Evolutionary conservation across 208 protist species (phyloP).

Genomic region (Trypanosoma cruzi): DNA sequence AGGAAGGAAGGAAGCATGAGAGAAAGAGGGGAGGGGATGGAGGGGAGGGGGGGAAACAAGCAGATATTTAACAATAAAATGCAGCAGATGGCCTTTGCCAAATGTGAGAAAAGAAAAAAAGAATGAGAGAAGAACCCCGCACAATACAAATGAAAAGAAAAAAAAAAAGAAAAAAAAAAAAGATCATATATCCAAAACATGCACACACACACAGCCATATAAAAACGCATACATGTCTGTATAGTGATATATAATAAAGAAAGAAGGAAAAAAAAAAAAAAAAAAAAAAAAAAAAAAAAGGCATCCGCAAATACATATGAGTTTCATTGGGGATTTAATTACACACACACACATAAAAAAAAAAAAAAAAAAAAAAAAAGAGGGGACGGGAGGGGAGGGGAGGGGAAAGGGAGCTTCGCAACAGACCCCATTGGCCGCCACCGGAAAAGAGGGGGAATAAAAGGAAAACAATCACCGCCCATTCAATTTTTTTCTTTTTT

Average conservation of each 20-base stretch:
- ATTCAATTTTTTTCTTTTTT: background rate
- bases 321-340: too few relatives aligned
- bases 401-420: background rate
- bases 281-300: background rate
- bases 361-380: too few relatives aligned
- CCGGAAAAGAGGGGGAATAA: slow-evolving; percentile 19
- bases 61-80: background rate
- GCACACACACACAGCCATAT: background rate
- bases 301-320: background rate
- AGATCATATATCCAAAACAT: background rate
- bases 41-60: background rate
- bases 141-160: too few relatives aligned
- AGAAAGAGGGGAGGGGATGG: too few relatives aligned
- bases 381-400: slow-evolving; percentile 1
- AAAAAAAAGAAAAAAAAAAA: slow-evolving; percentile 3
- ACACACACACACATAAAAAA: too few relatives aligned
- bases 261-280: background rate
- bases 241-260: background rate
- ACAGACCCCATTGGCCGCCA: background rate
- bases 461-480: slow-evolving; percentile 1
- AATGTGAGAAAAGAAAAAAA: background rate
- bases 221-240: background rate
- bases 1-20: too few relatives aligned
- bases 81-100: background rate
- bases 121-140: slow-evolving; percentile 14